A percentile compares a stretch with the other conserved stretches of the same genome.
Conservation (phyloP, 495 filamentous ascomycete species). For the Tetracladium marchalianum region DNA sequence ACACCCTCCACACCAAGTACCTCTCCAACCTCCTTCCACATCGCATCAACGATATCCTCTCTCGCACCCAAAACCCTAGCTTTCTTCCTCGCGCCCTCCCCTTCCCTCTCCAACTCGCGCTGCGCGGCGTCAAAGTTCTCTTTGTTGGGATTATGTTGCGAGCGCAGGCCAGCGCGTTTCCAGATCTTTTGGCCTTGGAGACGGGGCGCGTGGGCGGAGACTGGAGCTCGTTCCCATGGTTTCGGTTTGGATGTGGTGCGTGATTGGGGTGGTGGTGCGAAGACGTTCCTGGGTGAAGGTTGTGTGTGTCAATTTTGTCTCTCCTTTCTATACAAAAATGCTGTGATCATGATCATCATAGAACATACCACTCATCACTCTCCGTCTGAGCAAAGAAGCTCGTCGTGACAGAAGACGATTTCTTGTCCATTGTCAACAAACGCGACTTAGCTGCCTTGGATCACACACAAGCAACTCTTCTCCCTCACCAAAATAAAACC, state of each 20-base stretch:
- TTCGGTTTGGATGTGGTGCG: constrained; percentile 1
- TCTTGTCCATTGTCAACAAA: no score
- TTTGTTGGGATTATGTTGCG: neutral
- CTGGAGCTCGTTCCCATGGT: constrained; percentile 19
- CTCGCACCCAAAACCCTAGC: constrained; percentile 7
- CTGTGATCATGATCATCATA: no score
- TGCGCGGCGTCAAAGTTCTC: constrained; percentile 14
- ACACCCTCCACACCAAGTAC: neutral
- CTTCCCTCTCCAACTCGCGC: constrained; percentile 13
- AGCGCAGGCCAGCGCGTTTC: constrained; percentile 13
- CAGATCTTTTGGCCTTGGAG: constrained; percentile 21
- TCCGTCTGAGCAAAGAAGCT: no score
- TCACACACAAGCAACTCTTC: no score
- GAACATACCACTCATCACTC: no score
- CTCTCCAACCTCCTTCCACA: constrained; percentile 5
- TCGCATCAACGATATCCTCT: constrained; percentile 16
- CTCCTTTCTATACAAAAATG: no score
- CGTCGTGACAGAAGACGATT: no score
- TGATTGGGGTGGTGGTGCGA: constrained; percentile 8
- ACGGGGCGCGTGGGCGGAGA: constrained; percentile 19
- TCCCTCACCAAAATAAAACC: no score
- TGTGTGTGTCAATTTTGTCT: no score
- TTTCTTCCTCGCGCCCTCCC: constrained; percentile 17
- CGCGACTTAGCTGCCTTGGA: no score
- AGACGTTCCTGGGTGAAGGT: neutral